A percentile compares a stretch with the other conserved stretches of the same genome.
Conservation (phyloP, 208 protist genomes). For the Trypanosoma cruzi region DNA sequence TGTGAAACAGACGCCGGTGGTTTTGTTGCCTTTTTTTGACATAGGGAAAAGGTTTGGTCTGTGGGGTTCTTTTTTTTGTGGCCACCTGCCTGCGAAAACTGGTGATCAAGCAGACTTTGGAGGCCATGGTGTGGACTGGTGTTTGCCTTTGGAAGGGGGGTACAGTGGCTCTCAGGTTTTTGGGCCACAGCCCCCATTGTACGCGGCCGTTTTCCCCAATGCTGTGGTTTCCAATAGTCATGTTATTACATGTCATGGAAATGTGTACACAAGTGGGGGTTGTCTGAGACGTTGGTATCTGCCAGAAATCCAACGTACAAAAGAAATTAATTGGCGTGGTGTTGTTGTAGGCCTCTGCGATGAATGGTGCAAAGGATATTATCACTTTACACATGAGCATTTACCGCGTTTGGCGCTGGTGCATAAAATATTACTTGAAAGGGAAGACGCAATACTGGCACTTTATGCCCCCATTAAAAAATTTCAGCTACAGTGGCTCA, state of each 20-base stretch:
- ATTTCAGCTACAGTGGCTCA: slow-evolving; percentile 30
- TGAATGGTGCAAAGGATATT: slow-evolving; percentile 36
- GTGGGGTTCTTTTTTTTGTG: slow-evolving; percentile 10
- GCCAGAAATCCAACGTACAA: not conserved
- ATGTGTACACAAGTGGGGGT: slow-evolving; percentile 21
- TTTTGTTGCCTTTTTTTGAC: slow-evolving; percentile 11
- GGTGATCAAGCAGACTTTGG: not conserved
- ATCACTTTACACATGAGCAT: slow-evolving; percentile 43
- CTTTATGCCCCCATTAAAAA: not conserved
- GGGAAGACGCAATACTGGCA: slow-evolving; percentile 24
- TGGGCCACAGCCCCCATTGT: slow-evolving; percentile 9
- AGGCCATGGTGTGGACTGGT: not conserved
- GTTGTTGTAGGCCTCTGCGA: slow-evolving; percentile 29
- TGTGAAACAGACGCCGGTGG: slow-evolving; percentile 4
- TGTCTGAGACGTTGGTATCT: slow-evolving; percentile 13
- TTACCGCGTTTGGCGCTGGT: slow-evolving; percentile 29
- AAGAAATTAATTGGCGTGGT: not conserved
- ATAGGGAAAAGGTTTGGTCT: slow-evolving; percentile 9
- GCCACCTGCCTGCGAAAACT: not conserved
- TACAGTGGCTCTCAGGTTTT: not conserved
- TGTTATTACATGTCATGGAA: slow-evolving; percentile 25
- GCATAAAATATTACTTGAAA: slow-evolving; percentile 26
- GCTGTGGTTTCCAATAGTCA: slow-evolving; percentile 21
- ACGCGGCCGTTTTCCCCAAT: slow-evolving; percentile 15
- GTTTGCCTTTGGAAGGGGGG: not conserved